These are phyloP conservation scores for Quercus robur DNA, from an alignment of 306 rosid genomes.

Conservation along the genomic window DNA sequence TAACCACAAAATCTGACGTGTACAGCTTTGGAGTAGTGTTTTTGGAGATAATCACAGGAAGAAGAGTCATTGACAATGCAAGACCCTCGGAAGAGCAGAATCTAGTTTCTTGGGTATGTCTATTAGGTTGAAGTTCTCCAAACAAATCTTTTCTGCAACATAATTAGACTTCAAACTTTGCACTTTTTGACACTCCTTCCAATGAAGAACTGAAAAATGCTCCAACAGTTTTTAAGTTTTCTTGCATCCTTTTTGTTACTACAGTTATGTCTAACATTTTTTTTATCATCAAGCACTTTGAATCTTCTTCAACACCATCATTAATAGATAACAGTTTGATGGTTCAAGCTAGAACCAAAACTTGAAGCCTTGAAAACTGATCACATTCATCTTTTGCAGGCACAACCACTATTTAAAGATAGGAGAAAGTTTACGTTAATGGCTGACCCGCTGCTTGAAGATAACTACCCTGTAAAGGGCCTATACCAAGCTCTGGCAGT, in stretches of 20 bases:
- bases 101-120: conserved; percentile 73
- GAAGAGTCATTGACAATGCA: conserved; percentile 70
- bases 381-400: conserved; percentile 41
- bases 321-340: no score
- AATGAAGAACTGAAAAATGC: no score
- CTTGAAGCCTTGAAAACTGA: neutral
- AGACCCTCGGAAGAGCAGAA: conserved; percentile 72
- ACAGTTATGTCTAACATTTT: no score
- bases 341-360: neutral
- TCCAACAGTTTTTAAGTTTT: no score
- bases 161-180: neutral
- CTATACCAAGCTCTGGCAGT: conserved; percentile 89
- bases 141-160: neutral
- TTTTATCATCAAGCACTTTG: no score
- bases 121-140: neutral
- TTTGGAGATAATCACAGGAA: conserved; percentile 82
- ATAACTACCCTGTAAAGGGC: conserved; percentile 59
- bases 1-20: conserved; percentile 79
- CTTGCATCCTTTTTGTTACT: no score
- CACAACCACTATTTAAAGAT: conserved; percentile 76
- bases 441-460: conserved; percentile 71
- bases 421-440: conserved; percentile 51
- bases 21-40: conserved; percentile 89
- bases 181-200: neutral
- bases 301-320: no score